These are phyloP conservation scores for Penicillium brasilianum DNA, from an alignment of 2,329 filamentous ascomycete genomes.

Conservation along the genomic window DNA sequence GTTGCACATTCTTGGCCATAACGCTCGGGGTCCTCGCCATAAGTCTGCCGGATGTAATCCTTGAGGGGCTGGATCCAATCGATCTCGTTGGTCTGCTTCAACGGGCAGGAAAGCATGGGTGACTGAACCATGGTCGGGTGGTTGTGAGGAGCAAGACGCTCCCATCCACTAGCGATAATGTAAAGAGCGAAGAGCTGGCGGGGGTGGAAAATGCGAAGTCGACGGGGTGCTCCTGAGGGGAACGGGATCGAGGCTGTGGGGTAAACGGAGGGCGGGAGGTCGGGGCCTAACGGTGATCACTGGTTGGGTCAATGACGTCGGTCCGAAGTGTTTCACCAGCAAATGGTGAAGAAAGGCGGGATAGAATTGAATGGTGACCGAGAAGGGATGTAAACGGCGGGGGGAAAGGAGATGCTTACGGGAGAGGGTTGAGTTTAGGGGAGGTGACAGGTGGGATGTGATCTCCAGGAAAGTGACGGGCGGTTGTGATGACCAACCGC, in stretches of 20 bases:
- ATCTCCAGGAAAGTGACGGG: slow-evolving; percentile 14
- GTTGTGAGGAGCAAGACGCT: slow-evolving; percentile 43
- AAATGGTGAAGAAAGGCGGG: background rate
- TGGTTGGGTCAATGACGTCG: slow-evolving; percentile 29
- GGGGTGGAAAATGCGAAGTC: slow-evolving; percentile 17
- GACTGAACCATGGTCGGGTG: slow-evolving; percentile 72
- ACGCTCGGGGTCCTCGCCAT: slow-evolving; percentile 94
- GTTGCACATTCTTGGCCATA: slow-evolving; percentile 95
- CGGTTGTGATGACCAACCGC: slow-evolving; percentile 13
- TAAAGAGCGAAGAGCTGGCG: slow-evolving; percentile 8
- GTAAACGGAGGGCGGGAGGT: slow-evolving; percentile 29
- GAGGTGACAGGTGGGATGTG: slow-evolving; percentile 31
- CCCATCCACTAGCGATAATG: slow-evolving; percentile 35
- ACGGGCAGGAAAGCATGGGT: slow-evolving; percentile 92
- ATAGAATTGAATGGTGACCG: slow-evolving; percentile 3
- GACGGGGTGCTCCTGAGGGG: slow-evolving; percentile 25
- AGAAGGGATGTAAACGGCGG: slow-evolving; percentile 3
- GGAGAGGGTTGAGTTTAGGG: slow-evolving; percentile 12
- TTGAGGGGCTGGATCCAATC: slow-evolving; percentile 96
- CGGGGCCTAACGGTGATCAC: slow-evolving; percentile 22
- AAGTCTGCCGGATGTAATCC: slow-evolving; percentile 87
- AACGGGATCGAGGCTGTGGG: slow-evolving; percentile 28
- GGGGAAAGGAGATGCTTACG: slow-evolving; percentile 9
- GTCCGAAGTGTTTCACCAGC: background rate
- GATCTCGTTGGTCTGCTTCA: slow-evolving; percentile 95